Evolutionary conservation across 495 filamentous ascomycete species (phyloP), one percentile per base, ranked within the genome.

Genomic region (Daldinia loculata): DNA sequence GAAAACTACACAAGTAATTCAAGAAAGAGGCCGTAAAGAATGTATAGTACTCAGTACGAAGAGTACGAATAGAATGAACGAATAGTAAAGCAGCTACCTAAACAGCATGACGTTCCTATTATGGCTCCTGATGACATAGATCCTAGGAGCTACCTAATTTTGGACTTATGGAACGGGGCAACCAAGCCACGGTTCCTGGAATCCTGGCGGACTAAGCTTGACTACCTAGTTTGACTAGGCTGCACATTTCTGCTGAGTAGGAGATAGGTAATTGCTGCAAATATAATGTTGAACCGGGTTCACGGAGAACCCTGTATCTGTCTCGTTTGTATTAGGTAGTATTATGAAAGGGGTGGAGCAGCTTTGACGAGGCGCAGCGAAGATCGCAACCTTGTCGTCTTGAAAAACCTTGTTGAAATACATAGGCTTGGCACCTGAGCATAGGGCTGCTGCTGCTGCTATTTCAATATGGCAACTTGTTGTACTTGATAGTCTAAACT

Each of bases 131-230:
- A 67, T 56, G 32, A 45, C 60, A 69, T 69, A 59, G n/a, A 69
- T 63, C 27, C 41, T 30, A 39, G 64, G 68, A 64, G 50, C 52
- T 48, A 69, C 65, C 60, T 72, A 68, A 65, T 57, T 66, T 68
- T 69, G 62, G 70, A 61, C 70, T 24, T 73, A 73, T 69, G 24
- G 41, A 65, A 69, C 65, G 61, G 70, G 65, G 61, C 27, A 45
- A 29, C 65, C 62, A 24, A 66, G 66, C 70, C 70, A 73, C 56
- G 56, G 61, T 56, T 48, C 66, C 52, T 61, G 30, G 55, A 34
- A 66, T 66, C 65, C 70, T 69, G 22, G 61, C 41, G 50, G 59
- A 45, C 30, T n/a, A 53, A 6, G 8, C 43, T 41, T 55, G 53
- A 51, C 24, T n/a, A n/a, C n/a, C n/a, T 32, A 55, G 51, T 53